Conservation (phyloP, 2,329 filamentous ascomycete genomes). For the Xylaria sp. region DNA sequence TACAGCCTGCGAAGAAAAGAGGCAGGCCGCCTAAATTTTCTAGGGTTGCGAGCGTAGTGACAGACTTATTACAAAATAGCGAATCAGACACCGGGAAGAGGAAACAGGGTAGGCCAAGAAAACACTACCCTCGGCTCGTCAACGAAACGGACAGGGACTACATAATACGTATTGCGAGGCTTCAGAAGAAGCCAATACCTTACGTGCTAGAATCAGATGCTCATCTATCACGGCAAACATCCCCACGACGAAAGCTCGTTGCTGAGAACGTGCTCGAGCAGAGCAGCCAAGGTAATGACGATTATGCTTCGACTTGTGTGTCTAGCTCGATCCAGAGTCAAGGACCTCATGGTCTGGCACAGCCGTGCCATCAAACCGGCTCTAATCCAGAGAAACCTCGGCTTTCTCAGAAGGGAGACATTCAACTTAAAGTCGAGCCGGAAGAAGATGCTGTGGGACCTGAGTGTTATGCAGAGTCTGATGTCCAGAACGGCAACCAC, state of each 20-base stretch:
- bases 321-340: background rate
- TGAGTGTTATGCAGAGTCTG: background rate
- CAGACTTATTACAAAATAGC: background rate
- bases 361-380: background rate
- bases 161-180: constrained; percentile 5
- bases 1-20: constrained; percentile 22
- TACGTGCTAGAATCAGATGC: background rate
- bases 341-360: background rate
- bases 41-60: background rate
- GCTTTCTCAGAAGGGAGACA: background rate
- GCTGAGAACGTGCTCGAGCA: background rate
- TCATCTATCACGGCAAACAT: background rate
- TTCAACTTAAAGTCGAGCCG: background rate
- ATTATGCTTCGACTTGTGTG: background rate
- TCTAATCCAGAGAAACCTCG: background rate
- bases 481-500: background rate
- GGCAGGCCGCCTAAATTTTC: constrained; percentile 18
- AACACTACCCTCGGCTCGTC: constrained; percentile 8
- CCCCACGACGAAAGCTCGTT: background rate
- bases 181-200: constrained; percentile 17
- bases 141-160: constrained; percentile 18
- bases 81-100: constrained; percentile 8
- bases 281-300: background rate
- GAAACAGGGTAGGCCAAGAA: constrained; percentile 22
- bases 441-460: background rate